These are phyloP conservation scores for Macrotyloma uniflorum DNA, from an alignment of 306 rosid genomes.

Conservation along the genomic window DNA sequence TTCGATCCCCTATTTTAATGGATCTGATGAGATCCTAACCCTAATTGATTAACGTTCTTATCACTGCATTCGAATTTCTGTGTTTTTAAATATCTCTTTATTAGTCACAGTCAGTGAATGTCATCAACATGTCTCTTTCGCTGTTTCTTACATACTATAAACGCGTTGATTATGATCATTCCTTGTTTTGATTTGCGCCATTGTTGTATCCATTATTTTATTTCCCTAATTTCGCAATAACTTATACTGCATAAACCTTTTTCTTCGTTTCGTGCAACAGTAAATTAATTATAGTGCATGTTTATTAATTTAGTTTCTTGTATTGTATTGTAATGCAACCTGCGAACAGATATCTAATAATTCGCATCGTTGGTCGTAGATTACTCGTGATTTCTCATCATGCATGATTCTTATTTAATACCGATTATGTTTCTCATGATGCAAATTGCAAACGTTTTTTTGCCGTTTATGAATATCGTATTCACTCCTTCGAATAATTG, in stretches of 20 bases:
- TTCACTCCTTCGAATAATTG: not conserved
- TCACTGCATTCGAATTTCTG: not conserved
- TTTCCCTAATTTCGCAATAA: not conserved
- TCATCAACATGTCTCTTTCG: not conserved
- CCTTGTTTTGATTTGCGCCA: not conserved
- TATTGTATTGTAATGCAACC: not conserved
- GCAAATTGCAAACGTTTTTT: not conserved
- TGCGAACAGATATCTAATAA: not conserved
- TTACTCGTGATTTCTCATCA: not conserved
- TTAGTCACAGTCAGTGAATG: not conserved
- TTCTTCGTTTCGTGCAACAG: not conserved
- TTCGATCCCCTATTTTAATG: not conserved
- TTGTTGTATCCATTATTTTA: not conserved
- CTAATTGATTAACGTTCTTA: not conserved
- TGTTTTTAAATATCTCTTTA: not conserved
- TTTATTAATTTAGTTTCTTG: not conserved
- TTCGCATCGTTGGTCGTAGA: not conserved
- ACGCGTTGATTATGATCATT: not conserved
- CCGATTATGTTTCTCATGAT: too few relatives aligned
- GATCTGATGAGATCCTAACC: constrained; percentile 24
- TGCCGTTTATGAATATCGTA: too few relatives aligned
- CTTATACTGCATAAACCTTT: not conserved
- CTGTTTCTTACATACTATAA: not conserved
- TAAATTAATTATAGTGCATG: not conserved
- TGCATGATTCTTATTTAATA: not conserved